phyloP scores from a whole-genome alignment of 306 rosid genomes.

The Cicer bijugum region DNA sequence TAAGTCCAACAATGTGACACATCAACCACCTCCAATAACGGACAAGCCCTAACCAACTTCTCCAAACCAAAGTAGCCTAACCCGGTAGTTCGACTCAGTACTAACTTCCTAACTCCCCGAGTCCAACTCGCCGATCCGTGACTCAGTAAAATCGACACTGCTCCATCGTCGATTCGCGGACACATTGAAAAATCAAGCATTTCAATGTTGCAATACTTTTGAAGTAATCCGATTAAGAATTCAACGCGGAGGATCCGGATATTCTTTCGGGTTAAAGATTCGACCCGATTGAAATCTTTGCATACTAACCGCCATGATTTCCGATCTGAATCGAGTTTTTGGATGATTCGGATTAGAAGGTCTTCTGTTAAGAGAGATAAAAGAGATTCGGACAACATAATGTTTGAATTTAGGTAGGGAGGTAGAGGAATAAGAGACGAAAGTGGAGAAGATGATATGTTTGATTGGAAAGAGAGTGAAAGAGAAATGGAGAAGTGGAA shows the following conservation, averaged over 20 bases:
- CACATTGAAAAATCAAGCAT: slow-evolving; percentile 59
- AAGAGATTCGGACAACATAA: slow-evolving; percentile 42
- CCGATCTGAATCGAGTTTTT: slow-evolving; percentile 45
- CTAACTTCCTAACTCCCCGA: slow-evolving; percentile 46
- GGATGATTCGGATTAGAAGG: slow-evolving; percentile 47
- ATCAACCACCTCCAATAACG: slow-evolving; percentile 55
- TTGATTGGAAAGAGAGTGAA: slow-evolving; percentile 46
- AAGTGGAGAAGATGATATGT: slow-evolving; percentile 54
- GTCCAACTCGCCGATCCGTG: slow-evolving; percentile 54
- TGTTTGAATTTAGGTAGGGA: slow-evolving; percentile 48
- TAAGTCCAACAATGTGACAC: slow-evolving; percentile 60
- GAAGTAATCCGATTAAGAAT: slow-evolving; percentile 48
- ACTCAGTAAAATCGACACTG: slow-evolving; percentile 48
- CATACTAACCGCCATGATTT: slow-evolving; percentile 62
- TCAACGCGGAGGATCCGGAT: slow-evolving; percentile 61
- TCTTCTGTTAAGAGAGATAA: slow-evolving; percentile 58
- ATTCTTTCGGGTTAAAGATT: slow-evolving; percentile 43
- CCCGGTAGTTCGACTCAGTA: slow-evolving; percentile 63
- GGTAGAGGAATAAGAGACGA: slow-evolving; percentile 58
- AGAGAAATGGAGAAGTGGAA: slow-evolving; percentile 23
- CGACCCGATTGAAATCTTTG: slow-evolving; percentile 62
- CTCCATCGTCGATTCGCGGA: slow-evolving; percentile 58
- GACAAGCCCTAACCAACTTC: slow-evolving; percentile 52
- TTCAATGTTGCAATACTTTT: slow-evolving; percentile 50
- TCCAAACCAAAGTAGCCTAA: slow-evolving; percentile 57